These are phyloP conservation scores for Aspergillus sp. DNA, from an alignment of 2,329 filamentous ascomycete genomes.

Conservation along the genomic window DNA sequence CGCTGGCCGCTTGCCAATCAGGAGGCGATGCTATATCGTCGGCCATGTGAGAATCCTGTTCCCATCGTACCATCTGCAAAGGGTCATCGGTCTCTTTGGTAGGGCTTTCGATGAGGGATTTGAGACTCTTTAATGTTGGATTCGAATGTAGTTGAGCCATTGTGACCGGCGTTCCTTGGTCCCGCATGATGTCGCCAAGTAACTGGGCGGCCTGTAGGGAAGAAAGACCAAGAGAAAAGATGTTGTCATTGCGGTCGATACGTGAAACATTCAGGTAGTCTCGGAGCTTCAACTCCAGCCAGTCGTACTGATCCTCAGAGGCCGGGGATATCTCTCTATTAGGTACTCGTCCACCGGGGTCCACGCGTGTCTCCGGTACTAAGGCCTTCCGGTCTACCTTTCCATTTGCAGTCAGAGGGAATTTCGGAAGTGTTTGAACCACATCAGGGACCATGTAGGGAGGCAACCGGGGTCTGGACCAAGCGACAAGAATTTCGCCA, in stretches of 20 bases:
- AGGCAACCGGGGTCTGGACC: no score
- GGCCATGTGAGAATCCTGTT: no score
- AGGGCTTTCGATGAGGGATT: no score
- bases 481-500: neutral
- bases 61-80: no score
- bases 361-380: neutral
- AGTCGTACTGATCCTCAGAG: neutral
- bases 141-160: neutral
- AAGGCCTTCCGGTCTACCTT: neutral
- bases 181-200: neutral
- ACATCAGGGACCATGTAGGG: neutral
- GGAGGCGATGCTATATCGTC: no score
- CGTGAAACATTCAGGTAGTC: neutral
- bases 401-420: neutral
- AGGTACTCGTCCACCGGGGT: no score
- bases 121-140: neutral
- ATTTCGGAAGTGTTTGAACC: neutral
- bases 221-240: neutral
- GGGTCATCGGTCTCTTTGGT: no score
- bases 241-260: neutral
- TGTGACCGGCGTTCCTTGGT: neutral
- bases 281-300: neutral
- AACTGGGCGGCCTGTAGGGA: neutral
- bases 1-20: slow-evolving; percentile 5
- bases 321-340: neutral